Percentiles rank a stretch among this genome's conserved stretches.
Evolutionary conservation across 2,329 filamentous ascomycete species (phyloP).

Genomic region (Neophaeococcomyces aloes): DNA sequence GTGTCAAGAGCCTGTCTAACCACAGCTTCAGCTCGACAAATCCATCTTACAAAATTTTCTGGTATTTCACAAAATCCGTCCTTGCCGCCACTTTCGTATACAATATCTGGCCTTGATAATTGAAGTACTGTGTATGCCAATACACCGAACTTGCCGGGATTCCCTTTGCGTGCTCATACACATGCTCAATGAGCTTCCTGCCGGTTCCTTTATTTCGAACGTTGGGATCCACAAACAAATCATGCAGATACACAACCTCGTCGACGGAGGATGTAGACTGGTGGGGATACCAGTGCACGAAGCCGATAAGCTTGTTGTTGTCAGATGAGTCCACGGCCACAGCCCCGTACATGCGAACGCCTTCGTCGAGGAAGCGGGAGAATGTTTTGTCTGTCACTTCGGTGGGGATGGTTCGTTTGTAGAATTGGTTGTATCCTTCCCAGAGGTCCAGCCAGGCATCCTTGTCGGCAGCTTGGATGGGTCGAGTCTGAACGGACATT

Average conservation of each 20-base stretch:
- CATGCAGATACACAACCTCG: conserved; percentile 1
- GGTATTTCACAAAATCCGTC: background rate
- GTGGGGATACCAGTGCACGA: background rate
- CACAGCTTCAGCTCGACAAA: too few species aligned
- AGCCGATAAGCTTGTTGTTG: background rate
- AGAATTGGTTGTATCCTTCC: background rate
- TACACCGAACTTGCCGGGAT: background rate
- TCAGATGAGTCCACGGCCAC: background rate
- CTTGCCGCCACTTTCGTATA: background rate
- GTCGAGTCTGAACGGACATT: background rate
- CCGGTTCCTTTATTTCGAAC: background rate
- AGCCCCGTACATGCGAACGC: background rate
- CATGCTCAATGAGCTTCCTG: background rate
- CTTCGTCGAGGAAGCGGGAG: background rate
- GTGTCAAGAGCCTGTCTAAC: too few species aligned
- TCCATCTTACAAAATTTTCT: background rate
- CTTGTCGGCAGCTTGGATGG: background rate
- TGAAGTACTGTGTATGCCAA: conserved; percentile 2
- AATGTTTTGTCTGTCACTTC: background rate
- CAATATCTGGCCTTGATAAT: background rate
- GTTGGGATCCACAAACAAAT: background rate
- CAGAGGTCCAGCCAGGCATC: background rate
- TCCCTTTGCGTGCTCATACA: background rate
- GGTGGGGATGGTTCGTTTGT: background rate
- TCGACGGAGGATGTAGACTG: background rate